Evolutionary conservation across 2,329 filamentous ascomycete genomes (phyloP), one percentile per base, ranked within the genome.

Genomic region (Neonectria neomacrospora): DNA sequence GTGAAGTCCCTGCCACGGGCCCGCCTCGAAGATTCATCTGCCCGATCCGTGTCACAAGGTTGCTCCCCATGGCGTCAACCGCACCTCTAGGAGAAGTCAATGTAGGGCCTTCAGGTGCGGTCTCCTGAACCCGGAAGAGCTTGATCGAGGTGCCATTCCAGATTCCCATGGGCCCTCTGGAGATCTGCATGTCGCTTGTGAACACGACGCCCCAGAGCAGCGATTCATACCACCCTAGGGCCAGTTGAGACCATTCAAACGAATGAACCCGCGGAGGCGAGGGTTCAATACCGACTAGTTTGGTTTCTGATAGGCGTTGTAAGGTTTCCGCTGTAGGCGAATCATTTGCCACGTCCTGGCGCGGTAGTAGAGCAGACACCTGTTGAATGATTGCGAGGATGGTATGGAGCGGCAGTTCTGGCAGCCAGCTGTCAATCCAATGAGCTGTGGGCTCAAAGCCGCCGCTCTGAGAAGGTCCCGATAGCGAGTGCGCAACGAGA

Each of bases 361-460:
- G 73, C 71, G 89, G 78, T 78, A 94, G 75, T 20, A 89, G 76
- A 10, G 82, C 85, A 10, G 84, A 82, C 6, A 90, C 77, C 73
- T 91, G 89, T 68, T 89, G 86, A 58, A 96, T 93, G 11, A 96
- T 80, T 5, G 89, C 91, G 26, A 97, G 82, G 51, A 93, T 89
- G 1, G 94, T 96, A 78, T 97, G 94, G 2, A 98, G 85, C 1
- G 94, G 94, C 30, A 97, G 83, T 72, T 96, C 92, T 0, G 93
- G 91, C n/a, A 97, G 87, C 95, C 95, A 98, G 58, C 88, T 91
- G 71, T 97, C 94, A 68, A 98, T 92, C 94, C 96, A 98, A 59
- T 88, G 83, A 7, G 90, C 81, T 5, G 93, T 92, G 3, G 95
- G 93, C 67, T 90, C 89, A 74, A 98, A 98, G 20, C 80, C 85